A percentile compares a stretch with the other conserved stretches of the same genome.
Conservation (phyloP, 2,329 filamentous ascomycete genomes). For the Emergomyces orientalis region DNA sequence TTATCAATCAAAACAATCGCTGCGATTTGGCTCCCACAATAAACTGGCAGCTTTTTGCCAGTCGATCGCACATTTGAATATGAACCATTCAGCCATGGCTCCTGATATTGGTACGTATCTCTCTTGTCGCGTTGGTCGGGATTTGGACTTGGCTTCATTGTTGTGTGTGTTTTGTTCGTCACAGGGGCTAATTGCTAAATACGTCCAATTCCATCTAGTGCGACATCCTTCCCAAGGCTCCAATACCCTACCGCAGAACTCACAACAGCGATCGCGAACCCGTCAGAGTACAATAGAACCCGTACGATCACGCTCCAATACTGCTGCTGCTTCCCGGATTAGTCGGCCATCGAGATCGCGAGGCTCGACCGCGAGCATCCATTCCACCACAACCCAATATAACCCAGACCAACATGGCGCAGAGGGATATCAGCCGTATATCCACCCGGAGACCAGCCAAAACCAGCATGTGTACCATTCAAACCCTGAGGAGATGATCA, state of each 20-base stretch:
- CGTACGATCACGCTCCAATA: constrained; percentile 34
- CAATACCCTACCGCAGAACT: constrained; percentile 31
- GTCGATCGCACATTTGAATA: constrained; percentile 8
- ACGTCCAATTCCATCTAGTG: constrained; percentile 16
- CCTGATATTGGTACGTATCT: constrained; percentile 26
- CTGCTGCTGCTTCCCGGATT: constrained; percentile 29
- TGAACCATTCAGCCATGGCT: constrained; percentile 21
- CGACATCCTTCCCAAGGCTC: constrained; percentile 31
- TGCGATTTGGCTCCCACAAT: background rate
- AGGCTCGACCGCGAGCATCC: constrained; percentile 40
- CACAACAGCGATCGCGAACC: constrained; percentile 31
- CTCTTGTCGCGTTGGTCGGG: background rate
- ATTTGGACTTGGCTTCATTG: background rate
- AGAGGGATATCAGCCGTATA: constrained; percentile 33
- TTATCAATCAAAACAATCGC: constrained; percentile 6
- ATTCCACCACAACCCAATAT: constrained; percentile 39
- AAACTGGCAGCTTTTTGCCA: constrained; percentile 12
- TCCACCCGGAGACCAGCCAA: constrained; percentile 27
- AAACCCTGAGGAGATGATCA: constrained; percentile 39
- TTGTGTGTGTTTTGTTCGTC: background rate
- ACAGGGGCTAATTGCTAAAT: background rate
- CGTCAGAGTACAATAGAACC: constrained; percentile 35
- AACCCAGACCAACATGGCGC: constrained; percentile 32
- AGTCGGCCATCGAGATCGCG: constrained; percentile 37
- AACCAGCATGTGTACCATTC: constrained; percentile 30